Percentiles rank a stretch among this genome's conserved stretches.
Evolutionary conservation across 495 filamentous ascomycete species (phyloP).

Genomic region (Geoglossum glabrum): DNA sequence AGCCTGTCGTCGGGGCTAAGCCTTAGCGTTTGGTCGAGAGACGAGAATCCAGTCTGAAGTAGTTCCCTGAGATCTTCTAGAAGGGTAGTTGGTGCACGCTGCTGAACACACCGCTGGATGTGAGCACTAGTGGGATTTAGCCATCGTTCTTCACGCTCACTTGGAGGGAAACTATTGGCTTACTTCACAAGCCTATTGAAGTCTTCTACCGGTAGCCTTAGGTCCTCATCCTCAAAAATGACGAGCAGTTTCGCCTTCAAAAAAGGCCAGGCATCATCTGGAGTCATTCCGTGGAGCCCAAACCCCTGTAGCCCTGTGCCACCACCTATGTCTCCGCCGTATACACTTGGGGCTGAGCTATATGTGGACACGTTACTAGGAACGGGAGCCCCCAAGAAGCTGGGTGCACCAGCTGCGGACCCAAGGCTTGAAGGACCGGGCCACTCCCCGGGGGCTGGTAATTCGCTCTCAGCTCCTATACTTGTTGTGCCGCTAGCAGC

Average conservation of each 20-base stretch:
- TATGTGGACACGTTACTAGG: background rate
- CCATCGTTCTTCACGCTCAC: constrained; percentile 6
- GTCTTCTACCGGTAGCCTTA: constrained; percentile 80
- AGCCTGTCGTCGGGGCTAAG: constrained; percentile 63
- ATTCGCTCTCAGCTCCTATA: background rate
- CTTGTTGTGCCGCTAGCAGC: background rate
- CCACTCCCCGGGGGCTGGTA: background rate
- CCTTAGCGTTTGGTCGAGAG: constrained; percentile 62
- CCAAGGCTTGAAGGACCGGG: background rate
- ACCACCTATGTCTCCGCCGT: background rate
- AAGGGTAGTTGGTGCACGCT: constrained; percentile 42
- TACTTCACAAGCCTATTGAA: constrained; percentile 65
- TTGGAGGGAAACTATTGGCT: constrained; percentile 7
- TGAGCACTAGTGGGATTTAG: constrained; percentile 28
- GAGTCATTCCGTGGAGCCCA: constrained; percentile 60
- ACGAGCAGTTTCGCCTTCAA: constrained; percentile 77
- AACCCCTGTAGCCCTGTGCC: constrained; percentile 24
- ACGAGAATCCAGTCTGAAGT: constrained; percentile 60
- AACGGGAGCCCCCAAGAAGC: background rate
- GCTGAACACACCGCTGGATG: constrained; percentile 56
- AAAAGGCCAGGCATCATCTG: constrained; percentile 89
- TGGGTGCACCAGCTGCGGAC: background rate
- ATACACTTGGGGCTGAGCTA: background rate
- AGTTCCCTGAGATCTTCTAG: constrained; percentile 67
- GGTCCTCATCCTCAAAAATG: constrained; percentile 83